Base-by-base conservation (phyloP, 2,329 filamentous ascomycete genomes). In the Fusarium tricinctum region DNA sequence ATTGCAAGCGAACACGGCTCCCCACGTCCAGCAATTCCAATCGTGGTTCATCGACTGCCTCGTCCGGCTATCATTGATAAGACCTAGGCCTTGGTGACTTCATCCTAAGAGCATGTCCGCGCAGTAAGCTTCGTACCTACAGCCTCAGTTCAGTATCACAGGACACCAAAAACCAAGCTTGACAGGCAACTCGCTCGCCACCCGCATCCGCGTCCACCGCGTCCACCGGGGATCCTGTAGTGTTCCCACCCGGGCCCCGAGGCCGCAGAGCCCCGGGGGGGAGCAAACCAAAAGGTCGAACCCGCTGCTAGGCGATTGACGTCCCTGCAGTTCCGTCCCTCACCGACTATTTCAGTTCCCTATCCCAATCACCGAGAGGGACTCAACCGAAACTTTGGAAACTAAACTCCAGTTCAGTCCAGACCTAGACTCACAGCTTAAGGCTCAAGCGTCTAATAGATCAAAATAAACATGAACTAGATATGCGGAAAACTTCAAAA, bases 261-360 rank as follows among this genome's bases (percentile, higher is more conserved):
- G 61, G 30, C 61, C 65, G 66, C 54, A 56, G 53, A 51, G 62
- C 58, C 70, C 70, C 58, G 65, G 52, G 42, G 58, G 44, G 32
- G 30, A 49, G 35, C 55, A 46, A 58, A 23, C 54, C 32, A 40
- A 53, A 55, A 33, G 42, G 42, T 22, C 39, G 46, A 26, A 33
- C 17, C 50, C 50, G 50, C 50, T 53, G 28, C 33, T 35, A 38
- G 39, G 39, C 22, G 26, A 32, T 45, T 33, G 63, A 56, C 50
- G 72, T 73, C 70, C 72, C 69, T 74, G 68, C 62, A 69, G 66
- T 66, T 64, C 66, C 67, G 69, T 14, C 50, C 63, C 63, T 74
- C 72, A 74, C 72, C 72, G 72, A 74, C 72, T 68, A 64, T 64
- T 63, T 23, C 61, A 30, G 15, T 40, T 40, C 39, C 52, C 68